Base-by-base conservation (phyloP, 2,329 filamentous ascomycete species). In the Cordyceps tenuipes region DNA sequence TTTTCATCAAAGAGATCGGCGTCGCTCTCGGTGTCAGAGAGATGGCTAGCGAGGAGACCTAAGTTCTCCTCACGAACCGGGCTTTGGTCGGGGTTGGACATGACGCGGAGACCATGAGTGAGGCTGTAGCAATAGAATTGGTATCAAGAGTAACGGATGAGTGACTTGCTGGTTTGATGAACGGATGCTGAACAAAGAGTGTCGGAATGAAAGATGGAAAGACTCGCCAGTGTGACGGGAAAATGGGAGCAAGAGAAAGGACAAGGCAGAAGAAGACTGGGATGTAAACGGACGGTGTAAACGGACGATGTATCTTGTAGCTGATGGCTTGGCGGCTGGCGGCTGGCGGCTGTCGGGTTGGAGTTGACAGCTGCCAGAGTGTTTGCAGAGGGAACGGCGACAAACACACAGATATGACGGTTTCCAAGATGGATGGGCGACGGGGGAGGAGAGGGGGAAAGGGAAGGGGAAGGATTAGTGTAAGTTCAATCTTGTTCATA, bases 11-110 rank as follows among this genome's bases (percentile, higher is more conserved):
- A 67, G 58, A 70, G 7, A 60, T 72, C 73, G 62, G 62, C 67
- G 29, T 75, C 77, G 65, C 75, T 78, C 54, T 79, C 77, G 48
- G 70, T 65, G 57, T 81, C 78, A 13, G 76, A 77, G 21, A 71
- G 58, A 17, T 71, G 70, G 57, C 79, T 75, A n/a, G 79, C 75
- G 36, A 79, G 68, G 39, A 80, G 69, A 15, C 70, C 69, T 59
- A 75, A 68, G 64, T 75, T 78, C 70, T 81, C 79, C 68, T 79
- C 76, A 56, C 73, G 34, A 21, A 7, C 51, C 56, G 58, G 51
- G 23, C 23, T 43, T 21, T 60, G 44, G 8, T 55, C 26, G 29
- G 26, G 52, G n/a, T 15, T 26, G 13, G 57, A 59, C 57, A 59
- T 59, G 34, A 59, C 59, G 21, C 41, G 26, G 48, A 6, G 51